phyloP scores from a whole-genome alignment of 2,329 filamentous ascomycete genomes.

The Cladosporium sp. region DNA sequence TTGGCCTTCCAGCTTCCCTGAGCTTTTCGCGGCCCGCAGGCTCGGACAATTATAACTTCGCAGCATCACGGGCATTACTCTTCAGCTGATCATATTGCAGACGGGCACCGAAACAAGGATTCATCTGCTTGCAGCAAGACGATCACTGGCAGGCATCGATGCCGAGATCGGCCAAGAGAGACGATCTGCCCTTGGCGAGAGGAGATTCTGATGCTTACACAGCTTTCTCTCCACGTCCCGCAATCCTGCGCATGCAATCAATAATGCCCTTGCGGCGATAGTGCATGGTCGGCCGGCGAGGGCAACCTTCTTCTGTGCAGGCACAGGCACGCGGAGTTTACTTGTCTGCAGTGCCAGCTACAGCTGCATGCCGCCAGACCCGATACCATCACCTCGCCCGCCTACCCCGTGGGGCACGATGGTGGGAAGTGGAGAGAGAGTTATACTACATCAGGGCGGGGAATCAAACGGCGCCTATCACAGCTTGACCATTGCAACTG shows the following conservation, averaged over 20 bases:
- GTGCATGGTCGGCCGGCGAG: not conserved
- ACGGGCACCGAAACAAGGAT: not conserved
- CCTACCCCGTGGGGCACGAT: not conserved
- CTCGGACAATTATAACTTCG: not conserved
- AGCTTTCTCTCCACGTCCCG: constrained; percentile 4
- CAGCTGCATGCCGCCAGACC: not conserved
- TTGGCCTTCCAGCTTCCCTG: not conserved
- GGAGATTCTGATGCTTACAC: constrained; percentile 6
- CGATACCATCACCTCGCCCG: not conserved
- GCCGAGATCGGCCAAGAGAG: constrained; percentile 8
- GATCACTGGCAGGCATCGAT: not conserved
- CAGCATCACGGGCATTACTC: not conserved
- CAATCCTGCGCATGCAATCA: not conserved
- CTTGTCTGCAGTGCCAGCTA: not conserved
- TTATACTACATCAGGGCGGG: constrained; percentile 5
- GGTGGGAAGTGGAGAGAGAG: not conserved
- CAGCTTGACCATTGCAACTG: constrained; percentile 1
- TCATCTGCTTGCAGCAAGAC: not conserved
- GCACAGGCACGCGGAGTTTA: not conserved
- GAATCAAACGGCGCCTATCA: constrained; percentile 3
- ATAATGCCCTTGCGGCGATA: not conserved
- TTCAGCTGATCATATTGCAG: not conserved
- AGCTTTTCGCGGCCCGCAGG: too few relatives aligned
- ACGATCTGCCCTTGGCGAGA: constrained; percentile 6
- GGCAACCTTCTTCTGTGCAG: not conserved